Evolutionary conservation across 2,329 filamentous ascomycete genomes (phyloP).

Genomic region (Colletotrichum orchidophilum): DNA sequence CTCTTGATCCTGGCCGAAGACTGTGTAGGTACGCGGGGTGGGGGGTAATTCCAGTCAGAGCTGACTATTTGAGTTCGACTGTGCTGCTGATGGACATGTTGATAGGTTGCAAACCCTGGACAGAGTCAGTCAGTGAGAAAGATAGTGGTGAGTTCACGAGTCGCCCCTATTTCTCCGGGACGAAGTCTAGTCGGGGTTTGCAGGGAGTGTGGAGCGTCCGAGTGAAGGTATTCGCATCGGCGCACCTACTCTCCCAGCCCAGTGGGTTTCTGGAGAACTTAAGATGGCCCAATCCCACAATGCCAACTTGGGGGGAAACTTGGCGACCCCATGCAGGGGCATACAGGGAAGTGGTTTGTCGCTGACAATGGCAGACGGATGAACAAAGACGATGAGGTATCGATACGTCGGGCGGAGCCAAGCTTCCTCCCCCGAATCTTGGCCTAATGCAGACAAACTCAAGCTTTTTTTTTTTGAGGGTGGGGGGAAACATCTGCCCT

Average conservation of each 20-base stretch:
- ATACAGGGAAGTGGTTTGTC: not conserved
- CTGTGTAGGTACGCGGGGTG: not conserved
- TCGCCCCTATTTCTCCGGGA: not conserved
- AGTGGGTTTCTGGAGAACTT: not conserved
- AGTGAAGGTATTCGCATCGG: not conserved
- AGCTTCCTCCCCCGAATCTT: too few relatives aligned
- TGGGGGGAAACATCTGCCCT: too few relatives aligned
- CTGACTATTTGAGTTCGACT: not conserved
- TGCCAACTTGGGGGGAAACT: not conserved
- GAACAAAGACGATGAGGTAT: too few relatives aligned
- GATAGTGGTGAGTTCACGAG: too few relatives aligned
- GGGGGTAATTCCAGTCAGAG: not conserved
- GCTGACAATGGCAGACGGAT: not conserved
- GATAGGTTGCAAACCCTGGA: not conserved
- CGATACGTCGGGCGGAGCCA: too few relatives aligned
- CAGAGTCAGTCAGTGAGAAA: not conserved
- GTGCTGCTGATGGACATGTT: not conserved
- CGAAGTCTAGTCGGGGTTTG: not conserved
- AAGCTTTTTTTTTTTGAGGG: not conserved
- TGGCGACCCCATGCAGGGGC: not conserved
- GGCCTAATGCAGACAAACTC: not conserved
- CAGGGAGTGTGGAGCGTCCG: not conserved
- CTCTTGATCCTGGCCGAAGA: not conserved
- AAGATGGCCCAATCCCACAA: not conserved
- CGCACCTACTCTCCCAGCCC: constrained; percentile 1